Evolutionary conservation across 164 flowering plant species (phyloP).

Genomic region (Pachysandra terminalis): DNA sequence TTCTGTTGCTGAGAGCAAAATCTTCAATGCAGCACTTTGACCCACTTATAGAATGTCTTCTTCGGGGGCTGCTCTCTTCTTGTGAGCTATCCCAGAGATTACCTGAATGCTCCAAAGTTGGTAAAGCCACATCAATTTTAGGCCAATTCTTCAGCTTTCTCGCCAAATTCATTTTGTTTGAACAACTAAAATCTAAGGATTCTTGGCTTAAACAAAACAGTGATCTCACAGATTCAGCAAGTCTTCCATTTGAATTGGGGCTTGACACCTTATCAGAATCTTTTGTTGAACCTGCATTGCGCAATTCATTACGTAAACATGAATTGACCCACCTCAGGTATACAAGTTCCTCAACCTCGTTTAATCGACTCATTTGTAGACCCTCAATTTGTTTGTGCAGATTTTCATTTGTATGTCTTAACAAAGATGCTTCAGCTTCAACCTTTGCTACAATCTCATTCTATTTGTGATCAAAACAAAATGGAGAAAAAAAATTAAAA

Average conservation of each 20-base stretch:
- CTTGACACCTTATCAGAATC: constrained; percentile 35
- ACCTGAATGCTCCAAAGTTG: constrained; percentile 28
- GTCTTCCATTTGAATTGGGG: constrained; percentile 30
- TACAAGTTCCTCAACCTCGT: constrained; percentile 88
- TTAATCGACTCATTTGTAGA: constrained; percentile 67
- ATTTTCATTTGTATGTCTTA: constrained; percentile 69
- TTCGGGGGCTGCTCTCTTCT: constrained; percentile 41
- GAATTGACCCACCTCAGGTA: constrained; percentile 87
- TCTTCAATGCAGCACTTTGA: constrained; percentile 48
- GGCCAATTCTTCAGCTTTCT: constrained; percentile 62
- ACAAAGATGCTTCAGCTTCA: constrained; percentile 71
- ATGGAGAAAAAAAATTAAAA: background rate
- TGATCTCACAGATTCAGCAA: constrained; percentile 18
- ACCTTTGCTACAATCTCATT: constrained; percentile 60
- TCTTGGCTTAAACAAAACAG: constrained; percentile 27
- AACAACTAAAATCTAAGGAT: constrained; percentile 26
- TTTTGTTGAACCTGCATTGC: constrained; percentile 26
- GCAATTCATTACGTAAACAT: constrained; percentile 64
- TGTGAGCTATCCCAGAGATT: constrained; percentile 31
- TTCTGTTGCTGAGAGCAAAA: constrained; percentile 37
- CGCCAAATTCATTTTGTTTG: constrained; percentile 33
- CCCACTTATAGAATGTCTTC: constrained; percentile 90
- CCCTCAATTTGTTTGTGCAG: constrained; percentile 85
- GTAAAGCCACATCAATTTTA: constrained; percentile 37
- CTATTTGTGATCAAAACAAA: constrained; percentile 27